Evolutionary conservation across 441 rosid species (phyloP), one percentile per base, ranked within the genome.

Genomic region (Viola pubescens): DNA sequence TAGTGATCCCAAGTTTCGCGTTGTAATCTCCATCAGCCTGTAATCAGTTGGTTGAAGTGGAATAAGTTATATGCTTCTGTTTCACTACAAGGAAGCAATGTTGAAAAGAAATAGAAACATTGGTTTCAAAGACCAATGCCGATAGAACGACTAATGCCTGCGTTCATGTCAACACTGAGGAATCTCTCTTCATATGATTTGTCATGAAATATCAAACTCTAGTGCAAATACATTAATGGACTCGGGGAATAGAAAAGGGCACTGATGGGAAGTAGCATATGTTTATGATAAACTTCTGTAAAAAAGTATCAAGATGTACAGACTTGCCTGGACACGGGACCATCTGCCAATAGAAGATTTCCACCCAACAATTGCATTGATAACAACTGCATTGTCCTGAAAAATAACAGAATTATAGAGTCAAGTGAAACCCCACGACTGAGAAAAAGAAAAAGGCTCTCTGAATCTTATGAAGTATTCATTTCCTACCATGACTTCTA

Each of bases 291-390:
- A 0, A 42, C 14, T 6, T 34, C 47, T 50, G 19, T 12, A 14
- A 46, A 55, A 58, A 49, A 66, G 46, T 66, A 16, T 39, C 38
- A 38, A 45, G 59, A 69, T 60, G n/a, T 44, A 6, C 57, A 61
- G n/a, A 76, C 91, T 79, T 80, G 73, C 96, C 97, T 91, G 98
- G 65, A 91, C 94, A 48, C 98, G 85, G 45, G 98, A 83, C 98
- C 98, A 91, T 81, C 81, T 83, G 47, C 98, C 94, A 3, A 91
- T 75, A 14, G 88, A 84, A 60, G 98, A 91, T 63, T 86, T 91
- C 98, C 98, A 91, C 47, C 96, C 98, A 26, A 91, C 70, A 48
- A 91, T 88, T 44, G 98, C 80, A 68, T 88, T 75, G 14, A 79
- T 79, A 57, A 85, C 95, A 64, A 86, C 88, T 7, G 89, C 98